Evolutionary conservation across 345 rosid species (phyloP).

Genomic region (Gossypium australe): DNA sequence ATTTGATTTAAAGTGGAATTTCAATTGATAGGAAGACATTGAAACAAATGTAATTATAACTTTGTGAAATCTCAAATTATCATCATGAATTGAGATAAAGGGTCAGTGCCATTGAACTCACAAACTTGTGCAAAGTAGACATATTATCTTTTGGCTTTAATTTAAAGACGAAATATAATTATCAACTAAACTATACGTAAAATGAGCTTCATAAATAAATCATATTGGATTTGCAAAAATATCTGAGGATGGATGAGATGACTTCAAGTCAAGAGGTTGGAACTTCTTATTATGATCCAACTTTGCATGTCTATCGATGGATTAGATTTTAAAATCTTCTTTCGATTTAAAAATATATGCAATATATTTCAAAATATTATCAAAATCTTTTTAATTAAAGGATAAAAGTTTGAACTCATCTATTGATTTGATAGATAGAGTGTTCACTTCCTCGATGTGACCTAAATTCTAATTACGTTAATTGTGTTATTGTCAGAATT

Average conservation of each 20-base stretch:
- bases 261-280: not conserved
- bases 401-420: too few species aligned
- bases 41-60: too few species aligned
- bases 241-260: not conserved
- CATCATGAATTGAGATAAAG: not conserved
- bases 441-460: fast-evolving
- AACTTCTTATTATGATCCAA: not conserved
- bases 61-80: not conserved
- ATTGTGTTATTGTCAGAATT: too few species aligned
- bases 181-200: not conserved
- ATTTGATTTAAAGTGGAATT: too few species aligned
- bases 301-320: not conserved
- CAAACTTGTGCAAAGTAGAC: not conserved
- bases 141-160: not conserved
- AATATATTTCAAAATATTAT: too few species aligned
- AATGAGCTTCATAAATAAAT: not conserved
- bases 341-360: too few species aligned
- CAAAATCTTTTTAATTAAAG: too few species aligned
- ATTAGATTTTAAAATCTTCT: too few species aligned
- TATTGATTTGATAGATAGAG: too few species aligned
- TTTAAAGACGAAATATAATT: not conserved
- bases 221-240: not conserved
- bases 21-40: too few species aligned
- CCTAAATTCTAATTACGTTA: too few species aligned
- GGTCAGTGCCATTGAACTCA: not conserved